Evolutionary conservation across 2,329 filamentous ascomycete genomes (phyloP).

Genomic region (Aspergillus thermomutatus): DNA sequence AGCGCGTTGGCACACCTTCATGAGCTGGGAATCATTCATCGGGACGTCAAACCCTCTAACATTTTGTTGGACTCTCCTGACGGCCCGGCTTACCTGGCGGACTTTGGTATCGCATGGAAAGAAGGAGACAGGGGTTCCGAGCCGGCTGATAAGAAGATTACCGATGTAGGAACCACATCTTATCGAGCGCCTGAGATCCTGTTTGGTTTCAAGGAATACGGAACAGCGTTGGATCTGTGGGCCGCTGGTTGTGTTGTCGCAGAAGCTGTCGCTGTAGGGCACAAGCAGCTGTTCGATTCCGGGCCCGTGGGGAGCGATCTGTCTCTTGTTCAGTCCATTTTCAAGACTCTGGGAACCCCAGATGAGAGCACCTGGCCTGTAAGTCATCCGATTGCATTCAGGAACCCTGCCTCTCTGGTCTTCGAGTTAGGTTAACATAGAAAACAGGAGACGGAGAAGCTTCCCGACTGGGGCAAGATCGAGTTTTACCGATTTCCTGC

Average conservation of each 20-base stretch:
- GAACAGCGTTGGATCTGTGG: conserved; percentile 79
- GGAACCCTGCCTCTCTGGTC: not conserved
- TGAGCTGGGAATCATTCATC: conserved; percentile 73
- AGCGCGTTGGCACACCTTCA: conserved; percentile 70
- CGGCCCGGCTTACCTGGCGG: conserved; percentile 75
- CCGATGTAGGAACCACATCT: conserved; percentile 88
- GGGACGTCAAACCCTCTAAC: conserved; percentile 92
- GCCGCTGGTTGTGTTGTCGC: conserved; percentile 78
- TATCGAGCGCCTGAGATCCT: conserved; percentile 89
- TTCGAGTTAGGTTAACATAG: conserved; percentile 1
- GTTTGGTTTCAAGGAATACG: conserved; percentile 77
- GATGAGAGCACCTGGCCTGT: conserved; percentile 78
- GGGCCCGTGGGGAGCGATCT: conserved; percentile 90
- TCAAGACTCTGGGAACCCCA: conserved; percentile 86
- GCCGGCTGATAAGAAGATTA: conserved; percentile 65
- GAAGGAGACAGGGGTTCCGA: conserved; percentile 59
- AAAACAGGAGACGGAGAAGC: conserved; percentile 40
- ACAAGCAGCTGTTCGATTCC: conserved; percentile 73
- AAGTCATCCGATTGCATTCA: conserved; percentile 20
- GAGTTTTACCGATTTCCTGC: conserved; percentile 72
- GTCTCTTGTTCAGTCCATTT: conserved; percentile 85
- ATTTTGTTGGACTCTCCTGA: conserved; percentile 66
- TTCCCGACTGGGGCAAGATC: conserved; percentile 85
- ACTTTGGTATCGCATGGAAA: conserved; percentile 92
- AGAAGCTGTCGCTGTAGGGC: conserved; percentile 60